Conservation (phyloP, 306 rosid species). For the Oemleria cerasiformis region DNA sequence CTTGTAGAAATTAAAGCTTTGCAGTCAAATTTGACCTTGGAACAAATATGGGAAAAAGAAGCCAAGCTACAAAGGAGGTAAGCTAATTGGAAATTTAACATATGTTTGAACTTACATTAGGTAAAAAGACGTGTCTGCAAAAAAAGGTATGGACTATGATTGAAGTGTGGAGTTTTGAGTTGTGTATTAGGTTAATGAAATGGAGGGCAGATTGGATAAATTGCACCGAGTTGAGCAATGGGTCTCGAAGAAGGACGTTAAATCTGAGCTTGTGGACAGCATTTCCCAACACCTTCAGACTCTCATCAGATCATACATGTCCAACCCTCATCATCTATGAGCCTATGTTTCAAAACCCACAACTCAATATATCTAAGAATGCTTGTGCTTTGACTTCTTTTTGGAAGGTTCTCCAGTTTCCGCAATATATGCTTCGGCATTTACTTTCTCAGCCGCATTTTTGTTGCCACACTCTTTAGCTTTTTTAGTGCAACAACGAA, state of each 20-base stretch:
- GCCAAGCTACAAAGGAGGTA: conserved; percentile 74
- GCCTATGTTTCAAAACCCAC: neutral
- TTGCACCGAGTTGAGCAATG: conserved; percentile 58
- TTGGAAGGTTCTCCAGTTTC: conserved; percentile 44
- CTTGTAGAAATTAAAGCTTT: conserved; percentile 68
- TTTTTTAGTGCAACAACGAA: conserved; percentile 54
- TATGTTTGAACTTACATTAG: conserved; percentile 20
- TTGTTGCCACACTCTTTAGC: conserved; percentile 56
- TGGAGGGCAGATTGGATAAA: conserved; percentile 61
- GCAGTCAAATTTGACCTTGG: conserved; percentile 83
- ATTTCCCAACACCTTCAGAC: neutral
- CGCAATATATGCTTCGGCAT: conserved; percentile 57
- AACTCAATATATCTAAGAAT: conserved; percentile 18
- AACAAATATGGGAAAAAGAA: conserved; percentile 63
- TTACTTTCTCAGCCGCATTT: conserved; percentile 52
- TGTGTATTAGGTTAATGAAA: conserved; percentile 58
- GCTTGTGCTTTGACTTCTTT: conserved; percentile 59
- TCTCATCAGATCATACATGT: conserved; percentile 6
- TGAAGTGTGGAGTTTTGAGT: conserved; percentile 19
- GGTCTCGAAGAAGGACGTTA: too few species aligned
- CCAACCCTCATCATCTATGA: conserved; percentile 10
- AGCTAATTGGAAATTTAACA: conserved; percentile 13
- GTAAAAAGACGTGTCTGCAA: conserved; percentile 10
- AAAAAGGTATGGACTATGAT: neutral
- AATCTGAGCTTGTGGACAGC: neutral